Percentiles rank a stretch among this genome's conserved stretches.
These are phyloP conservation scores for Phlebopus sp. DNA, from an alignment of 1,284 basidiomycete species.

Conservation along the genomic window DNA sequence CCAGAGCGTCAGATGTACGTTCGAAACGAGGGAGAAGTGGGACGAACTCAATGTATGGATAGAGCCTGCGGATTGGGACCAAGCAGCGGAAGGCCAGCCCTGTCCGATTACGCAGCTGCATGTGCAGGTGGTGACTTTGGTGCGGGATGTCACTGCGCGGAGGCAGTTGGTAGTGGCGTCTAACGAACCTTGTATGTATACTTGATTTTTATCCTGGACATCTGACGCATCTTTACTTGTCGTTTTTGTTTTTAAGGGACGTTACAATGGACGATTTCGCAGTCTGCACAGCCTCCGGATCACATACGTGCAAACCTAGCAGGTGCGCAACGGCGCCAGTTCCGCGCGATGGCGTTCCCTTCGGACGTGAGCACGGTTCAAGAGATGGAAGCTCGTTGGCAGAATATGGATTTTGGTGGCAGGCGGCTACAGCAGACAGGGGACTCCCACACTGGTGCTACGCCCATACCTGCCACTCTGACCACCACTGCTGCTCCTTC, in stretches of 20 bases:
- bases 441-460: neutral
- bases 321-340: constrained; percentile 39
- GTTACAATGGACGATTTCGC: constrained; percentile 48
- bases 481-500: too few species aligned
- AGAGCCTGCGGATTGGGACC: constrained; percentile 54
- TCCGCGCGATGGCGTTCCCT: constrained; percentile 45
- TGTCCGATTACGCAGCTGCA: constrained; percentile 43
- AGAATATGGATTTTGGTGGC: constrained; percentile 45
- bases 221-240: neutral
- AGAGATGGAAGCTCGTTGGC: constrained; percentile 49
- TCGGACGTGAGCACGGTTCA: constrained; percentile 40
- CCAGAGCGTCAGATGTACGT: constrained; percentile 58
- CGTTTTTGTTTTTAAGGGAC: constrained; percentile 43
- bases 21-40: constrained; percentile 48
- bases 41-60: constrained; percentile 61
- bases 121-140: constrained; percentile 35
- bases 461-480: too few species aligned
- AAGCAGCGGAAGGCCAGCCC: constrained; percentile 26
- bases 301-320: constrained; percentile 36
- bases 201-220: neutral
- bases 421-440: neutral
- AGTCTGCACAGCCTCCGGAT: constrained; percentile 30
- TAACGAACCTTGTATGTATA: constrained; percentile 38
- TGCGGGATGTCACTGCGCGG: constrained; percentile 30
- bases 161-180: constrained; percentile 36